A percentile compares a stretch with the other conserved stretches of the same genome.
These are phyloP conservation scores for Nigrospora osmanthi DNA, from an alignment of 2,329 filamentous ascomycete genomes.

Conservation along the genomic window DNA sequence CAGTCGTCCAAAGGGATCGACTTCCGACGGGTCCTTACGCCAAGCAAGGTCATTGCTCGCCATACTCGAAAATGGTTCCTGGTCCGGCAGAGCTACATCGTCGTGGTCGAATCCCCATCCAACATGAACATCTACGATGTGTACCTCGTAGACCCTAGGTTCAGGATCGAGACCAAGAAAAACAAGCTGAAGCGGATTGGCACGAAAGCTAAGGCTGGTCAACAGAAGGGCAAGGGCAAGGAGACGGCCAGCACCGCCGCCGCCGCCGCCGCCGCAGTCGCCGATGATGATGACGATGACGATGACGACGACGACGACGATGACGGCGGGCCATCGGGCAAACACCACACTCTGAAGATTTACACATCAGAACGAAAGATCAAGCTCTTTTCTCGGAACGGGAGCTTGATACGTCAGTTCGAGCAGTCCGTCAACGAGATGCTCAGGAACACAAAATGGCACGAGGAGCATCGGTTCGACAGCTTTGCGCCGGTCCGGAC, in stretches of 20 bases:
- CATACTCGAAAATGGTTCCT: constrained; percentile 96
- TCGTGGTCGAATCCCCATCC: constrained; percentile 96
- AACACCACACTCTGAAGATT: constrained; percentile 84
- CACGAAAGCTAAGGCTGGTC: constrained; percentile 14
- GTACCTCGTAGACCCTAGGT: constrained; percentile 88
- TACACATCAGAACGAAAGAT: constrained; percentile 87
- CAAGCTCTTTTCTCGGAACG: constrained; percentile 84
- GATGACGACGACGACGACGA: constrained; percentile 15
- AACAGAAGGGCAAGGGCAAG: constrained; percentile 5
- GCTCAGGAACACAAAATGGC: constrained; percentile 76
- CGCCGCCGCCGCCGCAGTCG: background rate
- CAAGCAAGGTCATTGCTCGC: constrained; percentile 68
- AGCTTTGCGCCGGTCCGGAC: constrained; percentile 88
- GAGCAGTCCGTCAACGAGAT: constrained; percentile 88
- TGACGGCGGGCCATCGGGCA: constrained; percentile 27
- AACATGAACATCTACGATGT: constrained; percentile 99
- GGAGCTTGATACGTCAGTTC: constrained; percentile 83
- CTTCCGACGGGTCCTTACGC: constrained; percentile 73
- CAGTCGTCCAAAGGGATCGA: constrained; percentile 85
- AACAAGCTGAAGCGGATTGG: constrained; percentile 48
- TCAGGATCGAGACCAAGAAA: constrained; percentile 71
- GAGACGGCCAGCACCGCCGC: constrained; percentile 9
- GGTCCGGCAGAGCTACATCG: constrained; percentile 94
- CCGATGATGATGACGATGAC: constrained; percentile 30
- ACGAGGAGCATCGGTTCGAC: constrained; percentile 74